Evolutionary conservation across 768 basidiomycete genomes (phyloP).

Genomic region (Lactarius akahatsu): DNA sequence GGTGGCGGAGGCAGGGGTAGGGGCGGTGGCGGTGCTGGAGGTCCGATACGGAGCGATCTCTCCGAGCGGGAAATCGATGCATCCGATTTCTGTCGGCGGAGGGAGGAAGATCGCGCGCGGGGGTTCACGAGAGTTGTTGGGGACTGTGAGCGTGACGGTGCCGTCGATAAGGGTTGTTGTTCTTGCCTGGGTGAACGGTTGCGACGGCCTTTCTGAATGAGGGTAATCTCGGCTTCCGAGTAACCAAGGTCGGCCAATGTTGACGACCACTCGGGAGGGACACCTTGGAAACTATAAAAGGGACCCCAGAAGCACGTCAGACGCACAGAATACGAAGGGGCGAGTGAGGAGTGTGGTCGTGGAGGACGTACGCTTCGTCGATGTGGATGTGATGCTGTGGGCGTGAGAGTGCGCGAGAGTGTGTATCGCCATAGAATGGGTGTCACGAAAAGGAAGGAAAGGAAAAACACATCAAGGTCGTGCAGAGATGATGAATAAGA

Average conservation of each 20-base stretch:
- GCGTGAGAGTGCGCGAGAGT: not conserved
- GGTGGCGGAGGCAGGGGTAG: constrained; percentile 18
- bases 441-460: not conserved
- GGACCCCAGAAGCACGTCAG: not conserved
- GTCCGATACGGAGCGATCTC: constrained; percentile 16
- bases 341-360: not conserved
- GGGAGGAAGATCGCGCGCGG: constrained; percentile 19
- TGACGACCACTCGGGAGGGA: constrained; percentile 26
- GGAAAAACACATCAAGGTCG: not conserved
- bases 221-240: constrained; percentile 29
- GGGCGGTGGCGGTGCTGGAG: constrained; percentile 23
- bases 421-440: not conserved
- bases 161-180: not conserved
- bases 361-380: constrained; percentile 26
- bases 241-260: constrained; percentile 25
- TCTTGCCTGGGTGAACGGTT: constrained; percentile 14
- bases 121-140: constrained; percentile 15
- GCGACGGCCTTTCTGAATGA: constrained; percentile 28
- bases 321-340: not conserved
- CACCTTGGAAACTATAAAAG: constrained; percentile 25
- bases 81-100: constrained; percentile 26
- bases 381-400: constrained; percentile 28
- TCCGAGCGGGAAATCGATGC: constrained; percentile 27
- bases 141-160: constrained; percentile 16
- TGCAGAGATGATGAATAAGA: not conserved